These are phyloP conservation scores for Aspergillus haitiensis DNA, from an alignment of 495 filamentous ascomycete species.

Conservation along the genomic window DNA sequence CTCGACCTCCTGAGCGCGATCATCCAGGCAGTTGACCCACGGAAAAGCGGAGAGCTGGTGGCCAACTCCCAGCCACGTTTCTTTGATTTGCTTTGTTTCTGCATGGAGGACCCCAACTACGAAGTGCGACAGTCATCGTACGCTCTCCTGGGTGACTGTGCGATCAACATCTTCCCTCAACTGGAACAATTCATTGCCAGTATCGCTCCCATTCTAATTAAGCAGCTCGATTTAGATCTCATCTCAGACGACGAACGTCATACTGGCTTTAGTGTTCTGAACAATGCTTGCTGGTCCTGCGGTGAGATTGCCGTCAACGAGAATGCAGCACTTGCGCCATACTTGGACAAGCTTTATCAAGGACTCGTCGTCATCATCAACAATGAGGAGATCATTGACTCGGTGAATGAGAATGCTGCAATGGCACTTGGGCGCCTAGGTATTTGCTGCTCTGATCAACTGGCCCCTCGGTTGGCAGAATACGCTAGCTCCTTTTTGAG, in stretches of 20 bases:
- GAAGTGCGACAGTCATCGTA: slow-evolving; percentile 97
- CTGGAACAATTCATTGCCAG: slow-evolving; percentile 69
- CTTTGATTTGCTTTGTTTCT: slow-evolving; percentile 86
- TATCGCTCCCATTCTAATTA: slow-evolving; percentile 76
- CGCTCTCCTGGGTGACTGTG: slow-evolving; percentile 92
- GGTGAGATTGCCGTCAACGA: slow-evolving; percentile 92
- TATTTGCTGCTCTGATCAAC: slow-evolving; percentile 69
- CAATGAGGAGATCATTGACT: slow-evolving; percentile 81
- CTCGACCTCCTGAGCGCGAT: slow-evolving; percentile 92
- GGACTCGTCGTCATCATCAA: slow-evolving; percentile 75
- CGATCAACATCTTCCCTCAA: slow-evolving; percentile 89
- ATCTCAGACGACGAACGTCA: slow-evolving; percentile 71
- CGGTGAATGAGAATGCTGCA: slow-evolving; percentile 91
- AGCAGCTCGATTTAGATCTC: slow-evolving; percentile 79
- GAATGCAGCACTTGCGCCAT: slow-evolving; percentile 76
- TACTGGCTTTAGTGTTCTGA: slow-evolving; percentile 84
- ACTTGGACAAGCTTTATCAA: slow-evolving; percentile 71
- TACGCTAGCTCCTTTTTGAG: slow-evolving; percentile 81
- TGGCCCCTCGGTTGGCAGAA: slow-evolving; percentile 77
- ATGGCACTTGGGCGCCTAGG: slow-evolving; percentile 90
- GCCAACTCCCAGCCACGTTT: slow-evolving; percentile 72
- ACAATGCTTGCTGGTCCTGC: slow-evolving; percentile 97
- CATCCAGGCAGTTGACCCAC: slow-evolving; percentile 82
- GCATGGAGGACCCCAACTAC: slow-evolving; percentile 89
- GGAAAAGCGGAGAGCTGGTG: slow-evolving; percentile 74